Evolutionary conservation across 1,284 basidiomycete genomes (phyloP).

Genomic region (Malassezia slooffiae): DNA sequence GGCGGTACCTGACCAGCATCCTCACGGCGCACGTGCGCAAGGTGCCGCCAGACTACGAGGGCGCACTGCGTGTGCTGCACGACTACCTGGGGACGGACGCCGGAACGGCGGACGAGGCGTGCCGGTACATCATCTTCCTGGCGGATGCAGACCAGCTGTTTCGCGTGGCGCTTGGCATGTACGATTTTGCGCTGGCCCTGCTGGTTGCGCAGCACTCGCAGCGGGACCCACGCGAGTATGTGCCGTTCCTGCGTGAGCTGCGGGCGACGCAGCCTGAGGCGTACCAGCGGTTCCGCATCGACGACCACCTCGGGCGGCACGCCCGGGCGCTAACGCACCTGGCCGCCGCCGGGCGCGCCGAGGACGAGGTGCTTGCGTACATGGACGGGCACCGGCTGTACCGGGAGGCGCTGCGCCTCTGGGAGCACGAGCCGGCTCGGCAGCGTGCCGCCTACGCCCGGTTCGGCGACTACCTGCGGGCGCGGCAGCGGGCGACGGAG

Average conservation of each 20-base stretch:
- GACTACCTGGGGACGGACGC: slow-evolving; percentile 62
- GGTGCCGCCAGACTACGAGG: slow-evolving; percentile 78
- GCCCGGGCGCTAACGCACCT: slow-evolving; percentile 67
- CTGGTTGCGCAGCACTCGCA: slow-evolving; percentile 95
- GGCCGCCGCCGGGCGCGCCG: slow-evolving; percentile 59
- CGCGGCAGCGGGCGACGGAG: slow-evolving; percentile 68
- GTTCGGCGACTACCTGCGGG: slow-evolving; percentile 81
- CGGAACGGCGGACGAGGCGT: slow-evolving; percentile 77
- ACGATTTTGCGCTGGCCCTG: slow-evolving; percentile 87
- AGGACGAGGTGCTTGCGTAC: slow-evolving; percentile 67
- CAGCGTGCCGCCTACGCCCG: slow-evolving; percentile 48
- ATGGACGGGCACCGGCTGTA: slow-evolving; percentile 66
- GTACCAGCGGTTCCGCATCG: slow-evolving; percentile 82
- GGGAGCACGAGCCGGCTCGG: slow-evolving; percentile 9
- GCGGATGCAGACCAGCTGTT: slow-evolving; percentile 85
- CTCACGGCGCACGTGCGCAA: slow-evolving; percentile 87
- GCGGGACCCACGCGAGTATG: slow-evolving; percentile 92
- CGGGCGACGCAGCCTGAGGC: slow-evolving; percentile 61
- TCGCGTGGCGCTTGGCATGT: slow-evolving; percentile 93
- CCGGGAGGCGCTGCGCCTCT: slow-evolving; percentile 27
- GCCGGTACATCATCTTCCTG: slow-evolving; percentile 97
- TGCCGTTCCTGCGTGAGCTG: slow-evolving; percentile 86
- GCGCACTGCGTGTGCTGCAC: slow-evolving; percentile 66
- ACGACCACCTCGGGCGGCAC: slow-evolving; percentile 75
- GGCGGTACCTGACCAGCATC: slow-evolving; percentile 77